These are phyloP conservation scores for Francoa sonchifolia DNA, from an alignment of 441 rosid species.

Conservation along the genomic window DNA sequence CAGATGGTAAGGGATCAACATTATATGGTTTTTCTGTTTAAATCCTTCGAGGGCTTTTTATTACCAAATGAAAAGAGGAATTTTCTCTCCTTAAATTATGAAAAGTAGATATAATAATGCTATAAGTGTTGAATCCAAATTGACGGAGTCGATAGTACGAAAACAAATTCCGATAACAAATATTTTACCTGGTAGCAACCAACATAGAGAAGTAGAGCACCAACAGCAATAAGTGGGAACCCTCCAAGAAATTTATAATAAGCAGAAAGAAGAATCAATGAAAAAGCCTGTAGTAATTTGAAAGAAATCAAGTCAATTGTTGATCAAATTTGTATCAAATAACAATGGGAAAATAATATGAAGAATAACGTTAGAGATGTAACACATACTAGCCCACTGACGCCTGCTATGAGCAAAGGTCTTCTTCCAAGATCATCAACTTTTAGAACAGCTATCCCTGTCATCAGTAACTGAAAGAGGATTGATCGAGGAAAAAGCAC, in stretches of 20 bases:
- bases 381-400: conserved; percentile 69
- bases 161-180: conserved; percentile 10
- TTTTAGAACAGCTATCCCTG: conserved; percentile 81
- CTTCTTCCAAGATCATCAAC: conserved; percentile 95
- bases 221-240: conserved; percentile 66
- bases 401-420: conserved; percentile 87
- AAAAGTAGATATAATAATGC: too few relatives aligned
- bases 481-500: too few relatives aligned
- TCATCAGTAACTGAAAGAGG: conserved; percentile 55
- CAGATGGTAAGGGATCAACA: too few relatives aligned
- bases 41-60: too few relatives aligned
- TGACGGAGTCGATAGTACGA: too few relatives aligned
- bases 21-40: too few relatives aligned
- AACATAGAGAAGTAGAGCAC: conserved; percentile 79
- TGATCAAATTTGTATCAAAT: background rate
- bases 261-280: conserved; percentile 72
- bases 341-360: background rate
- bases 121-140: background rate
- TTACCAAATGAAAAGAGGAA: too few relatives aligned
- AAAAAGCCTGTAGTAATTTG: conserved; percentile 45
- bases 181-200: conserved; percentile 80
- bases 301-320: conserved; percentile 6
- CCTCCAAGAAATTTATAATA: conserved; percentile 79
- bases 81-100: too few relatives aligned
- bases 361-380: conserved; percentile 3